Percentiles rank a stretch among this genome's conserved stretches.
phyloP scores from a whole-genome alignment of 2,329 filamentous ascomycete species.

The Pestalotiopsis sp. region DNA sequence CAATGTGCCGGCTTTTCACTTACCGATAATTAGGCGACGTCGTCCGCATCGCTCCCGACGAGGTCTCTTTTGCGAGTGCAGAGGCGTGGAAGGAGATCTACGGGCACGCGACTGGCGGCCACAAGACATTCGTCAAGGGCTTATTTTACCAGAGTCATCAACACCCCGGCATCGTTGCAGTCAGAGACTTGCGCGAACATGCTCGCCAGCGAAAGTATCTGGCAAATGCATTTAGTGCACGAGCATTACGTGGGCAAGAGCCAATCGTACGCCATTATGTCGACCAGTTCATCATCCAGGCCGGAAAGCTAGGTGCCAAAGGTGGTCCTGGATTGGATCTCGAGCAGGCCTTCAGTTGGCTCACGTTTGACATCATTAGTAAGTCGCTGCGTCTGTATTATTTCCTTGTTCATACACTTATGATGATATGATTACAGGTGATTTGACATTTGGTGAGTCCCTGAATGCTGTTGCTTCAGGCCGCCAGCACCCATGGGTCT shows the following conservation, averaged over 20 bases:
- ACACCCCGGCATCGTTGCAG: constrained; percentile 7
- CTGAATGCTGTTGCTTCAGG: constrained; percentile 12
- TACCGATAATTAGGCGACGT: constrained; percentile 9
- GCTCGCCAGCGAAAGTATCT: constrained; percentile 15
- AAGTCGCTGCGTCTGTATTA: background rate
- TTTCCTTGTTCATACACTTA: background rate
- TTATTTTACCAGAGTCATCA: constrained; percentile 16
- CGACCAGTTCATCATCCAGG: constrained; percentile 20
- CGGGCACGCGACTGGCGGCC: constrained; percentile 19
- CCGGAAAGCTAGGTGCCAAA: constrained; percentile 9
- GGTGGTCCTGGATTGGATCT: constrained; percentile 8
- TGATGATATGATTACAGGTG: constrained; percentile 1
- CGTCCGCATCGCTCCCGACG: constrained; percentile 37
- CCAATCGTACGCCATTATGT: constrained; percentile 18
- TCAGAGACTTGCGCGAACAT: constrained; percentile 18
- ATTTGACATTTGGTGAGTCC: constrained; percentile 18
- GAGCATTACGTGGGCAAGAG: constrained; percentile 21
- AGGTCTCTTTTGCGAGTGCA: constrained; percentile 36
- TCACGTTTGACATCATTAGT: constrained; percentile 10
- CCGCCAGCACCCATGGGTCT: constrained; percentile 13
- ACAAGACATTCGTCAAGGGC: constrained; percentile 2
- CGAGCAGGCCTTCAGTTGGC: constrained; percentile 5
- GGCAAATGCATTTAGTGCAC: constrained; percentile 19
- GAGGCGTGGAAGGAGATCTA: constrained; percentile 38
- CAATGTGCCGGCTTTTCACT: background rate